A percentile compares a stretch with the other conserved stretches of the same genome.
These are phyloP conservation scores for Aegle marmelos DNA, from an alignment of 345 rosid genomes.

Conservation along the genomic window DNA sequence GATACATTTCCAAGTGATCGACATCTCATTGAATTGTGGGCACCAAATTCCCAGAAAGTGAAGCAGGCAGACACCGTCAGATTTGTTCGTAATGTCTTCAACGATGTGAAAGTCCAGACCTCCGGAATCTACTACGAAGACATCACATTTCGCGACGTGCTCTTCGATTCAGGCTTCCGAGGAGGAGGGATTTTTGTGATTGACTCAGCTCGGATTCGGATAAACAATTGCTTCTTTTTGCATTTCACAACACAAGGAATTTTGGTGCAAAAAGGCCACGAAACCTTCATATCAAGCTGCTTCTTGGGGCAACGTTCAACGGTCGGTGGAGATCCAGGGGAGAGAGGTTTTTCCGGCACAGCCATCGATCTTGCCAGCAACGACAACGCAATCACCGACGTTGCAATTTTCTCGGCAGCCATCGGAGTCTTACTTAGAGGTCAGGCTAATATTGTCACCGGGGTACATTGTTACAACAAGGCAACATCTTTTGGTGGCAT, in stretches of 20 bases:
- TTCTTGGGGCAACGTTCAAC: constrained; percentile 66
- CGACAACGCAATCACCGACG: constrained; percentile 61
- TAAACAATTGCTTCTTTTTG: constrained; percentile 53
- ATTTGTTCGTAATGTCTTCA: neutral
- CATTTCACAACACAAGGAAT: constrained; percentile 70
- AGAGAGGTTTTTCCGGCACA: constrained; percentile 54
- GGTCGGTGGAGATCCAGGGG: constrained; percentile 48
- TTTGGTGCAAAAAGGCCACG: constrained; percentile 59
- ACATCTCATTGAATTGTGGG: constrained; percentile 53
- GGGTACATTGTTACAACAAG: constrained; percentile 73
- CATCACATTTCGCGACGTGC: constrained; percentile 56
- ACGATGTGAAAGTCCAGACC: constrained; percentile 16
- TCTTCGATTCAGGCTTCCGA: constrained; percentile 56
- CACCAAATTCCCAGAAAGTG: constrained; percentile 31
- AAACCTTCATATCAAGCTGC: constrained; percentile 53
- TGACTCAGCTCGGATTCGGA: constrained; percentile 53
- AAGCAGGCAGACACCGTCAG: neutral
- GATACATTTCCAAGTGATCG: constrained; percentile 52
- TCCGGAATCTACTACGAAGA: constrained; percentile 43
- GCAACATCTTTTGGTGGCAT: constrained; percentile 67
- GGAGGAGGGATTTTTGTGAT: constrained; percentile 60
- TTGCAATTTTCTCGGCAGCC: constrained; percentile 64
- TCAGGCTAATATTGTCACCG: constrained; percentile 58
- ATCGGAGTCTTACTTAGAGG: constrained; percentile 51
- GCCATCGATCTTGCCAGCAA: constrained; percentile 56